Base-by-base conservation (phyloP, 169 alveolate species). In the Eimeria acervulina region DNA sequence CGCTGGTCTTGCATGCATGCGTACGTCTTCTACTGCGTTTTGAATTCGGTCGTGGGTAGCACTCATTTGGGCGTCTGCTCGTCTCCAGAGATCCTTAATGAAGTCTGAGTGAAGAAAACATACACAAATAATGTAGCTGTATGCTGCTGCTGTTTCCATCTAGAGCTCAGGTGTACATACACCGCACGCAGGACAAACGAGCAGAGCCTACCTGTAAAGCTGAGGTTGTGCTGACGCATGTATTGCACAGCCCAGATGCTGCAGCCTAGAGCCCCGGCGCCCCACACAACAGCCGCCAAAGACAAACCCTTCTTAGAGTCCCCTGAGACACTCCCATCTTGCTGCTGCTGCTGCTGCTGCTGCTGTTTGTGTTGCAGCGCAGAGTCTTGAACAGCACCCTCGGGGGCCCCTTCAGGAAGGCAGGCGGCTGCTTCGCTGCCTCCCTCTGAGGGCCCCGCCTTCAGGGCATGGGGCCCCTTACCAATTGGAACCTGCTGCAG, bases 1-100 rank as follows among this genome's bases (percentile, higher is more conserved):
- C 0, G 74, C 74, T n/a, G 21, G 74, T 28, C 21, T 8, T 23
- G 44, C n/a, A 44, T 21, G 52, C 23, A 10, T 21, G 40, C 92
- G 47, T 36, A 84, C 92, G 31, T 84, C 92, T 15, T 84, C 92
- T 15, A 84, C 92, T 40, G 92, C 92, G 55, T 55, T 52, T 15
- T 52, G 92, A 17, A 84, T 52, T 28, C 51, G 76, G 33, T 84
- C 76, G 78, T 47, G 76, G 7, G 92, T 52, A 26, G 31, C n/a
- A 5, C 78, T 55, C 92, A 84, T 84, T 23, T 84, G 92, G 8
- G 78, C 76, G 74, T 84, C 92, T 61, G 76, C 76, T 12, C 33
- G n/a, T 38, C 26, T 47, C 92, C 92, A 84, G 38, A 84, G 10
- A 4, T 84, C 92, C 51, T 55, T 84, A 19, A 55, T 23, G 59